Evolutionary conservation across 179 eudicot genomes (phyloP).

Genomic region (Beta macrorhiza): DNA sequence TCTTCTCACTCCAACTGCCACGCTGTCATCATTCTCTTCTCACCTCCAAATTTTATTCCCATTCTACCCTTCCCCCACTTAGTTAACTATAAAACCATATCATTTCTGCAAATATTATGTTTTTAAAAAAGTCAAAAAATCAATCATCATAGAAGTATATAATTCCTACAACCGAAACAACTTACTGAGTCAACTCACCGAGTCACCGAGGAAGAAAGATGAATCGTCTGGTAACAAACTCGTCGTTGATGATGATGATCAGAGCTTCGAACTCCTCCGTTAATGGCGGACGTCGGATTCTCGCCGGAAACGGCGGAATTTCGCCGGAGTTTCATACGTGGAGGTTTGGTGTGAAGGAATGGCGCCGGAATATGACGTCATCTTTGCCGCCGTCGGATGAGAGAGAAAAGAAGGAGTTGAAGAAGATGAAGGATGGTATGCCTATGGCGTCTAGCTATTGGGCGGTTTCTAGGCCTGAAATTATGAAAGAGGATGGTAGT

Average conservation of each 20-base stretch:
- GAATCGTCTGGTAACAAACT: slow-evolving; percentile 31
- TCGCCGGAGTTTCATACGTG: neutral
- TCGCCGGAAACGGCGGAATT: neutral
- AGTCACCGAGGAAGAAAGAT: slow-evolving; percentile 8
- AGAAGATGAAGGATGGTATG: slow-evolving; percentile 12
- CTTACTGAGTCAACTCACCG: slow-evolving; percentile 1
- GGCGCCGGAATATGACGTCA: slow-evolving; percentile 30
- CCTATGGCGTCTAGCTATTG: slow-evolving; percentile 62
- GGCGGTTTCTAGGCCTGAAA: slow-evolving; percentile 57
- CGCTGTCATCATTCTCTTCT: neutral
- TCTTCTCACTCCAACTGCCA: neutral
- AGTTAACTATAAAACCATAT: neutral
- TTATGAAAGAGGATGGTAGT: slow-evolving; percentile 64
- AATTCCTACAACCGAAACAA: neutral
- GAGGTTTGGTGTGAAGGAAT: slow-evolving; percentile 20
- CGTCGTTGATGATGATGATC: slow-evolving; percentile 8
- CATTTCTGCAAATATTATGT: too few relatives aligned
- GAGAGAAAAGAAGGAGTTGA: slow-evolving; percentile 24
- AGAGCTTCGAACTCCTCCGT: slow-evolving; percentile 14
- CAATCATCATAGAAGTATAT: too few relatives aligned
- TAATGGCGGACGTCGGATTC: slow-evolving; percentile 17
- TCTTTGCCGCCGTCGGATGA: slow-evolving; percentile 15
- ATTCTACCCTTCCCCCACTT: slow-evolving; percentile 1
- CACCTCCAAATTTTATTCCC: neutral
- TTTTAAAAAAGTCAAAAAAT: neutral